A percentile compares a stretch with the other conserved stretches of the same genome.
Conservation (phyloP, 1,139 yeast species). For the Protomyces macrosporus region DNA sequence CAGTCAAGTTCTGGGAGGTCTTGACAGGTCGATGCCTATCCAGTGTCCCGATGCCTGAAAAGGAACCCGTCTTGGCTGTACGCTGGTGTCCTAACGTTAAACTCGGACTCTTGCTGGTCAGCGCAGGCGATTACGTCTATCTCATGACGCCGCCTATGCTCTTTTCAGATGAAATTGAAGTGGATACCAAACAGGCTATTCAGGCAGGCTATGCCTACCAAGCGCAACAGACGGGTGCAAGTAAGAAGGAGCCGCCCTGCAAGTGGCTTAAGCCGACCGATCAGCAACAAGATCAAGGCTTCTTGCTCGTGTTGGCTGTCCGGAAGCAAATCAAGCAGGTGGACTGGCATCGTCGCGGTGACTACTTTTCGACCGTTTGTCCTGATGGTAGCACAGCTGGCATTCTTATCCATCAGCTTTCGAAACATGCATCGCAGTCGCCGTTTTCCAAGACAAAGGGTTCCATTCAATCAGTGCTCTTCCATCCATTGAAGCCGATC, state of each 20-base stretch:
- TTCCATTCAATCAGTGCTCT: conserved; percentile 88
- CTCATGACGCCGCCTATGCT: conserved; percentile 84
- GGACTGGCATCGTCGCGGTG: conserved; percentile 97
- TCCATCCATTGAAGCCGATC: conserved; percentile 95
- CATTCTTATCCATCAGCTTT: conserved; percentile 86
- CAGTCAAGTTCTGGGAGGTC: conserved; percentile 93
- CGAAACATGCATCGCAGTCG: conserved; percentile 93
- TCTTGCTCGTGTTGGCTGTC: conserved; percentile 64
- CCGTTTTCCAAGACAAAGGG: conserved; percentile 94
- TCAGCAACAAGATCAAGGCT: conserved; percentile 59
- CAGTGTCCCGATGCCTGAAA: conserved; percentile 28
- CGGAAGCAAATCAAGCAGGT: conserved; percentile 72
- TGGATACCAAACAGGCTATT: conserved; percentile 66
- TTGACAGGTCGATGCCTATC: conserved; percentile 84
- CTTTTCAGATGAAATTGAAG: conserved; percentile 70
- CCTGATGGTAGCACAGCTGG: conserved; percentile 87
- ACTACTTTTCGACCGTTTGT: conserved; percentile 87
- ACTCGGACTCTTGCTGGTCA: conserved; percentile 64
- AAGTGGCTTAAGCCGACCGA: conserved; percentile 80
- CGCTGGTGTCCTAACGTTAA: conserved; percentile 83
- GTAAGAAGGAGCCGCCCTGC: conserved; percentile 55
- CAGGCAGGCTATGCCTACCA: conserved; percentile 93
- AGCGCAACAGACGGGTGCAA: conserved; percentile 48
- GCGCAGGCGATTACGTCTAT: conserved; percentile 75
- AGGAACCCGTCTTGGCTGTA: conserved; percentile 67